Percentiles rank a stretch among this genome's conserved stretches.
Conservation (phyloP, 352 stramenopile species). For the Phytophthora melonis region DNA sequence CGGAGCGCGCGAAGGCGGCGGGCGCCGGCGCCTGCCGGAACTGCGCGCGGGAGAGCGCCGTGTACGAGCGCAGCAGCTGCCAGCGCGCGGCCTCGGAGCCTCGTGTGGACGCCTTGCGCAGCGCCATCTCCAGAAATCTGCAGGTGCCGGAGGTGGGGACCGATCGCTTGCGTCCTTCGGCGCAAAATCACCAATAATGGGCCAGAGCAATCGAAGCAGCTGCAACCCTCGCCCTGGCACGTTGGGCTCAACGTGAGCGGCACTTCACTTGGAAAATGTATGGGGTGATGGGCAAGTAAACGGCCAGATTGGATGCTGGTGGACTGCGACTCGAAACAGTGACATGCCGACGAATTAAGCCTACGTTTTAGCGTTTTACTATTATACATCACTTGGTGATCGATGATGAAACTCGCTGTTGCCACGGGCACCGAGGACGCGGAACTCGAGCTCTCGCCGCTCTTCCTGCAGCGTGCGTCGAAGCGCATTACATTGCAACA, state of each 20-base stretch:
- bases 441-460: conserved; percentile 17
- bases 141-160: conserved; percentile 6
- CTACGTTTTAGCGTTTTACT: background rate
- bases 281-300: conserved; percentile 21
- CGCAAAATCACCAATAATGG: conserved; percentile 32
- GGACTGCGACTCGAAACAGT: conserved; percentile 2
- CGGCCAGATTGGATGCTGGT: conserved; percentile 24
- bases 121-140: conserved; percentile 22
- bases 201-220: conserved; percentile 9
- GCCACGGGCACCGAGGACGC: conserved; percentile 7
- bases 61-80: conserved; percentile 53
- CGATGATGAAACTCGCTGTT: background rate
- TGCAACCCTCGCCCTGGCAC: conserved; percentile 31
- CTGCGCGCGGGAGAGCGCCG: conserved; percentile 56
- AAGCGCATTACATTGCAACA: too few species aligned
- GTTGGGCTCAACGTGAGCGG: conserved; percentile 23
- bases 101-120: conserved; percentile 22
- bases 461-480: conserved; percentile 41
- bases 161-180: conserved; percentile 2
- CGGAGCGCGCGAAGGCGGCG: conserved; percentile 46
- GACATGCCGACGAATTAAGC: conserved; percentile 10
- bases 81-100: conserved; percentile 21
- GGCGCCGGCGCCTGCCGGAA: conserved; percentile 63
- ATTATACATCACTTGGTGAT: too few species aligned
- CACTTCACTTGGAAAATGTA: conserved; percentile 30